Conservation (phyloP, 2,329 filamentous ascomycete species). For the Botrytis tulipae region DNA sequence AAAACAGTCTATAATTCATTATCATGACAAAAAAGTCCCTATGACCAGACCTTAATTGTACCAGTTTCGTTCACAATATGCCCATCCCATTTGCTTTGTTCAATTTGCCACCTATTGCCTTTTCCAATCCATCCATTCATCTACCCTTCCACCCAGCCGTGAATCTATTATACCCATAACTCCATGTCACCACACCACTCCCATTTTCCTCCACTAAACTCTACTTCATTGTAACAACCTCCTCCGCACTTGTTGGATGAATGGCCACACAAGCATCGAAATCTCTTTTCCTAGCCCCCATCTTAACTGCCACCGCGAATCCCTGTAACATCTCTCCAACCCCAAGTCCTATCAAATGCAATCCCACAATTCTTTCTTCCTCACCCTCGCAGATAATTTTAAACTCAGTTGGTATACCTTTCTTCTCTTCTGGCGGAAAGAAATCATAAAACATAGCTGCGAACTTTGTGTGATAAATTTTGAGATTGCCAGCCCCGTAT, state of each 20-base stretch:
- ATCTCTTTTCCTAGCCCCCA: slow-evolving; percentile 76
- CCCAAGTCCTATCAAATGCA: slow-evolving; percentile 50
- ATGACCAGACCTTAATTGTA: background rate
- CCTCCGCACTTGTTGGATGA: slow-evolving; percentile 74
- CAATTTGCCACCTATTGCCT: background rate
- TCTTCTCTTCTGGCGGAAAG: slow-evolving; percentile 48
- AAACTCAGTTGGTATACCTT: slow-evolving; percentile 50
- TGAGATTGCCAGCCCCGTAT: slow-evolving; percentile 50
- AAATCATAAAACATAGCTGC: slow-evolving; percentile 49
- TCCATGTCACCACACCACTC: background rate
- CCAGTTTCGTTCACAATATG: background rate
- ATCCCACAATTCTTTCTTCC: slow-evolving; percentile 50
- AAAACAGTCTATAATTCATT: background rate
- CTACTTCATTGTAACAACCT: slow-evolving; percentile 53
- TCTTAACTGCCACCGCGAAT: slow-evolving; percentile 74
- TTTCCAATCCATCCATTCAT: background rate
- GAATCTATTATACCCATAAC: background rate
- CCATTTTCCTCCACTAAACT: background rate
- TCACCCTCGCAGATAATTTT: slow-evolving; percentile 49
- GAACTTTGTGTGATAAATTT: slow-evolving; percentile 50
- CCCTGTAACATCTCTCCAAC: slow-evolving; percentile 72
- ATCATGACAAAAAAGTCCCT: background rate
- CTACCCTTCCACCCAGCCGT: background rate
- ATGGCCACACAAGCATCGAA: slow-evolving; percentile 75
- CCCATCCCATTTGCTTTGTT: background rate